Base-by-base conservation (phyloP, 2,329 filamentous ascomycete species). In the Tolypocladium nubicola region DNA sequence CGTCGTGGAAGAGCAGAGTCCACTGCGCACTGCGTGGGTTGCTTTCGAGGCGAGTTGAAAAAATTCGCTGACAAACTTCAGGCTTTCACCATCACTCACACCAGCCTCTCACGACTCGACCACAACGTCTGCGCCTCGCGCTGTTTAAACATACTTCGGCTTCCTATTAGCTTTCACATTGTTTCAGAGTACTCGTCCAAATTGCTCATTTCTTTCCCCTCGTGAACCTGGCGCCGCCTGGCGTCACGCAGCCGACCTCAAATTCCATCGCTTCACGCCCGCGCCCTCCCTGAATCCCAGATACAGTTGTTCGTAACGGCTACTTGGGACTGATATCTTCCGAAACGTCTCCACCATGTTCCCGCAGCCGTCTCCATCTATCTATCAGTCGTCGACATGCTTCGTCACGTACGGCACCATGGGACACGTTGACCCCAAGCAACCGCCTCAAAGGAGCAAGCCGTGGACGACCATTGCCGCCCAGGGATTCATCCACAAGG, bases 401-500 rank as follows among this genome's bases (percentile, higher is more conserved):
- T 87, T 82, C 70, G 85, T 90, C 61, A 88, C 86, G 1, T 83
- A 89, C 65, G 84, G 84, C 45, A 76, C 77, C 14, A 82, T 93
- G 69, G 75, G 78, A 37, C 87, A 89, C 72, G 76, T 93, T 50
- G 84, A 96, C 68, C 79, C 84, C 7, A 79, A 81, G 58, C 87
- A 90, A 65, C 79, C 83, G 37, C 87, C 90, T 2, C 77, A 75
- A 7, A 92, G 88, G 67, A 86, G 84, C 65, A 85, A 88, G 64
- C 92, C 90, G 3, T 96, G 93, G 78, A 79, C 82, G 1, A 78
- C 83, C 1, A 80, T 96, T 61, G 70, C 81, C 30, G 73, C 77
- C 1, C 84, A 88, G 55, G 78, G 79, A 41, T 90, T 88, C 67
- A 76, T 86, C 30, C 86, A 93, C 67, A 87, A 84, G 65, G 87